phyloP scores from a whole-genome alignment of 2,329 filamentous ascomycete genomes.

The Cercospora berteroae region DNA sequence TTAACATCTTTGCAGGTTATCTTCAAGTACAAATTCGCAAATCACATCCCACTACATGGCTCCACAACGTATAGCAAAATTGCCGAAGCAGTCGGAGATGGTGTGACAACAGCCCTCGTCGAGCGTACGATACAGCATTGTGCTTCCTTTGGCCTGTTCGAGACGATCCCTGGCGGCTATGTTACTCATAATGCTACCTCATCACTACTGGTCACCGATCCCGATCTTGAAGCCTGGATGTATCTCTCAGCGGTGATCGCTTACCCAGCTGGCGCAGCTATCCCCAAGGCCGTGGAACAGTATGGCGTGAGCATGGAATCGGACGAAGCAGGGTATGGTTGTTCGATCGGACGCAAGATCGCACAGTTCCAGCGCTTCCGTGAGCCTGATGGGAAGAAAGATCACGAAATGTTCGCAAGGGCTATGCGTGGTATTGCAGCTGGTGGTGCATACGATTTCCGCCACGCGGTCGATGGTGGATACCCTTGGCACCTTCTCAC shows the following conservation, averaged over 20 bases:
- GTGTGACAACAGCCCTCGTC: constrained; percentile 20
- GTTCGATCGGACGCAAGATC: constrained; percentile 23
- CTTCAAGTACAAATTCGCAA: constrained; percentile 13
- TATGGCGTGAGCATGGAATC: constrained; percentile 26
- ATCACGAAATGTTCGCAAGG: constrained; percentile 27
- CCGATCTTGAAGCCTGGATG: constrained; percentile 28
- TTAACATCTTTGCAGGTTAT: constrained; percentile 8
- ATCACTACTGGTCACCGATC: constrained; percentile 26
- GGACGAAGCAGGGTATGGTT: constrained; percentile 25
- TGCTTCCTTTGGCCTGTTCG: constrained; percentile 24
- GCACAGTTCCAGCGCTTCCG: constrained; percentile 26
- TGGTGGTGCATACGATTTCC: constrained; percentile 25
- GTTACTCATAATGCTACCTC: constrained; percentile 25
- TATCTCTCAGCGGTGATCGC: constrained; percentile 25
- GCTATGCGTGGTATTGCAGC: constrained; percentile 29
- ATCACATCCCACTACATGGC: constrained; percentile 11
- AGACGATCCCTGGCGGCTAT: constrained; percentile 15
- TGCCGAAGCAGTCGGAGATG: constrained; percentile 8
- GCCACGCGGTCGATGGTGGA: constrained; percentile 24
- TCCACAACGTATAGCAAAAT: constrained; percentile 13
- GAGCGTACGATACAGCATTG: constrained; percentile 26
- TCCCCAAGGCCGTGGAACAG: constrained; percentile 24
- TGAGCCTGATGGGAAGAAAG: constrained; percentile 24
- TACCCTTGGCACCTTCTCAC: constrained; percentile 27
- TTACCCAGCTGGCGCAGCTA: constrained; percentile 24